These are phyloP conservation scores for Botrytis sinoallii DNA, from an alignment of 2,329 filamentous ascomycete species.

Conservation along the genomic window DNA sequence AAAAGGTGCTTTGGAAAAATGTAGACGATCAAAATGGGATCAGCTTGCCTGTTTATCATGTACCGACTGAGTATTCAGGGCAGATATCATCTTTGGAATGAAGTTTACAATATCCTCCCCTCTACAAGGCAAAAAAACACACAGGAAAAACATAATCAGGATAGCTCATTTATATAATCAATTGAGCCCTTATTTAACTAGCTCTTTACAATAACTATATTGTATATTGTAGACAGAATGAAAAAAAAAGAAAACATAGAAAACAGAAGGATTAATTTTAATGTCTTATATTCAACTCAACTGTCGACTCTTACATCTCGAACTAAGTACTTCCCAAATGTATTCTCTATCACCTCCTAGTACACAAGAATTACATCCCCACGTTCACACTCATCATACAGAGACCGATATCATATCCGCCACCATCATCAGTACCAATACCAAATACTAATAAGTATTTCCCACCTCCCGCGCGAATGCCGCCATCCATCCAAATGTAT, in stretches of 20 bases:
- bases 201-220: not conserved
- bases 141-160: not conserved
- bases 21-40: too few relatives aligned
- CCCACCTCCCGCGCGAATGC: not conserved
- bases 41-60: too few relatives aligned
- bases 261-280: not conserved
- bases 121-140: too few relatives aligned
- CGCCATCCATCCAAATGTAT: slow-evolving; percentile 10
- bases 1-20: too few relatives aligned
- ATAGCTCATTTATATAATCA: not conserved
- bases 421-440: not conserved
- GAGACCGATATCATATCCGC: not conserved
- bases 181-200: not conserved
- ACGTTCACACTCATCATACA: not conserved
- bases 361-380: not conserved
- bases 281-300: not conserved
- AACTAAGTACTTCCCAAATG: not conserved
- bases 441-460: slow-evolving; percentile 1
- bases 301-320: not conserved
- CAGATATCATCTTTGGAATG: not conserved
- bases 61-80: too few relatives aligned
- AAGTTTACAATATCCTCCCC: not conserved
- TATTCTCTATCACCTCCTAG: not conserved
- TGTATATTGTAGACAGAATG: not conserved
- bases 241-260: too few relatives aligned